A percentile compares a stretch with the other conserved stretches of the same genome.
Evolutionary conservation across 2,329 filamentous ascomycete species (phyloP).

Genomic region (Exserohilum rostratum): DNA sequence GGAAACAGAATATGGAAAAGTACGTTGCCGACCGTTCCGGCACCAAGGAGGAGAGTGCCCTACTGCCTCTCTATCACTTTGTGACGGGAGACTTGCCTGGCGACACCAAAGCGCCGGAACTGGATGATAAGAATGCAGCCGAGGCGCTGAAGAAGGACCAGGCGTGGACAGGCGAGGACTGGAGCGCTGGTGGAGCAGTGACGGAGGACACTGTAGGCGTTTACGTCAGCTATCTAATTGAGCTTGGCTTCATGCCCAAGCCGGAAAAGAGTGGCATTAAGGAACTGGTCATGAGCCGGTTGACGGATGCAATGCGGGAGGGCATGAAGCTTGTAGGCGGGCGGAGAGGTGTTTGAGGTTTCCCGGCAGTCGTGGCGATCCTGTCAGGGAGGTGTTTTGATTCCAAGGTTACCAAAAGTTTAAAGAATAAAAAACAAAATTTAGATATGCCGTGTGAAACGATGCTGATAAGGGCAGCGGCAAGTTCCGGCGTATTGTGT

Average conservation of each 20-base stretch:
- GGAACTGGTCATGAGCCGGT: constrained; percentile 32
- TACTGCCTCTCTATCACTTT: constrained; percentile 75
- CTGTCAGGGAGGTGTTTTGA: neutral
- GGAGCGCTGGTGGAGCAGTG: constrained; percentile 62
- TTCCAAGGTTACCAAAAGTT: neutral
- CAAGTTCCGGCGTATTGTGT: too few relatives aligned
- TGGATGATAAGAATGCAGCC: constrained; percentile 74
- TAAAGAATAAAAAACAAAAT: neutral
- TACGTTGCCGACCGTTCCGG: constrained; percentile 65
- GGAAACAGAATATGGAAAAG: constrained; percentile 70
- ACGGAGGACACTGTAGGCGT: constrained; percentile 63
- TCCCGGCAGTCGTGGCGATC: too few relatives aligned
- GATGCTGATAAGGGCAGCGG: neutral
- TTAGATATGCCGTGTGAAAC: neutral
- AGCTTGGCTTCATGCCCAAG: constrained; percentile 65
- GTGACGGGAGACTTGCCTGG: constrained; percentile 72
- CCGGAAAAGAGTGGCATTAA: constrained; percentile 37
- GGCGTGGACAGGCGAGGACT: constrained; percentile 64
- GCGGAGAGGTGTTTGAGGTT: constrained; percentile 32
- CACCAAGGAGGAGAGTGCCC: constrained; percentile 71
- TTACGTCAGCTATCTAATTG: constrained; percentile 68
- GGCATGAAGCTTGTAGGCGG: constrained; percentile 43
- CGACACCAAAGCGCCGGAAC: constrained; percentile 72
- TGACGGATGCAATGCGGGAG: constrained; percentile 44
- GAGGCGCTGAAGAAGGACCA: constrained; percentile 68